phyloP scores from a whole-genome alignment of 768 basidiomycete genomes.

The Calocybe cyanea region DNA sequence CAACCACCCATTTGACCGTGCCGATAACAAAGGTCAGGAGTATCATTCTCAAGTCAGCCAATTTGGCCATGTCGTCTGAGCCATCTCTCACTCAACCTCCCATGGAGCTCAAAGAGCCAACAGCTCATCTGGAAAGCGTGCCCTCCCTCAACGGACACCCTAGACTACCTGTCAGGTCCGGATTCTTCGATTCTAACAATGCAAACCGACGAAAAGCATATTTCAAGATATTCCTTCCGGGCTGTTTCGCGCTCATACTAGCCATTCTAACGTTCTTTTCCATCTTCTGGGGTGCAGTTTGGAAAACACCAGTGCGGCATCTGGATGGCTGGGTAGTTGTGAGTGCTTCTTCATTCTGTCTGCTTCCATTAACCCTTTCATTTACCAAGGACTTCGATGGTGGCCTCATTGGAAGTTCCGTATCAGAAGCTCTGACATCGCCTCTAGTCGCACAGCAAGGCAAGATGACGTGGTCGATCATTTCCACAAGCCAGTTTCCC shows the following conservation, averaged over 20 bases:
- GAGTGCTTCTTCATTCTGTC: constrained; percentile 1
- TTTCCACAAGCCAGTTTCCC: constrained; percentile 40
- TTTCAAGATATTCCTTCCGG: constrained; percentile 10
- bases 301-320: constrained; percentile 18
- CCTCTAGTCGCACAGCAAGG: constrained; percentile 16
- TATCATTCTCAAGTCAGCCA: no score
- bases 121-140: no score
- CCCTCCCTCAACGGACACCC: no score
- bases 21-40: no score
- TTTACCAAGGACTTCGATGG: constrained; percentile 58
- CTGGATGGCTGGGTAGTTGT: constrained; percentile 22
- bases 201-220: constrained; percentile 13
- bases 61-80: no score
- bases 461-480: constrained; percentile 43
- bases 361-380: not conserved
- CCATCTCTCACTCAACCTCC: no score
- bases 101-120: no score
- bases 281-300: constrained; percentile 22
- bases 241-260: constrained; percentile 13
- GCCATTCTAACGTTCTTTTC: constrained; percentile 18
- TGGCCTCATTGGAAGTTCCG: constrained; percentile 42
- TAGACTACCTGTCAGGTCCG: not conserved
- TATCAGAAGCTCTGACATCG: constrained; percentile 34
- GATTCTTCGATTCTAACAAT: constrained; percentile 10
- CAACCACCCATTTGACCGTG: no score